A percentile compares a stretch with the other conserved stretches of the same genome.
phyloP scores from a whole-genome alignment of 371 early-diverging fungal genomes.

The Circinella umbellata region DNA sequence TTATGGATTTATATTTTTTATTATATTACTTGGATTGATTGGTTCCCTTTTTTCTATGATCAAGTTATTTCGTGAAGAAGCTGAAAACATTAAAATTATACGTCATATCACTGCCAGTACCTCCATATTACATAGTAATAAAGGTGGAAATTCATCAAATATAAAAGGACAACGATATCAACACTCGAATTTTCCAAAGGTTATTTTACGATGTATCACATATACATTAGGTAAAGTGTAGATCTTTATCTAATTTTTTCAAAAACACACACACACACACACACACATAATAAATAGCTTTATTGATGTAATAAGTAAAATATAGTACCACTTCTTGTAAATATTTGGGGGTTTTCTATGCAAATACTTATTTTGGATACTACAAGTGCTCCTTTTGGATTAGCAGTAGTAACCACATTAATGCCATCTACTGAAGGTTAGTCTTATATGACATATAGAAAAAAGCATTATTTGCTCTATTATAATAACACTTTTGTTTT shows the following conservation, averaged over 20 bases:
- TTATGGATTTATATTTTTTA: conserved; percentile 28
- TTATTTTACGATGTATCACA: conserved; percentile 30
- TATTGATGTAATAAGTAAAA: no score
- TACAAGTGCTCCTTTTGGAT: not conserved
- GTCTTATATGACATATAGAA: not conserved
- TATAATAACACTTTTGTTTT: not conserved
- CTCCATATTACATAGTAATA: not conserved
- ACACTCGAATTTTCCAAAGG: conserved; percentile 3
- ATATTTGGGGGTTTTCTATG: conserved; percentile 31
- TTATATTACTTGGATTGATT: conserved; percentile 17
- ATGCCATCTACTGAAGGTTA: conserved; percentile 23
- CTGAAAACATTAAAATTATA: not conserved
- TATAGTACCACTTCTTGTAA: conserved; percentile 28
- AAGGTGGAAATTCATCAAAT: not conserved
- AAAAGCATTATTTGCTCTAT: not conserved
- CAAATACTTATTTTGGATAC: conserved; percentile 14
- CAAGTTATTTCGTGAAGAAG: conserved; percentile 24
- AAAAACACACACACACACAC: no score
- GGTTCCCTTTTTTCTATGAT: conserved; percentile 24
- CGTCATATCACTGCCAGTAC: not conserved
- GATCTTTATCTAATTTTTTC: no score
- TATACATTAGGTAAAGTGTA: conserved; percentile 33
- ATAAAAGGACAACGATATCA: not conserved
- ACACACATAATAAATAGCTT: not conserved
- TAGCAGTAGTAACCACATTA: conserved; percentile 3